A percentile compares a stretch with the other conserved stretches of the same genome.
Evolutionary conservation across 1,139 yeast genomes (phyloP).

Genomic region (Pneumocystis oryctolagi): DNA sequence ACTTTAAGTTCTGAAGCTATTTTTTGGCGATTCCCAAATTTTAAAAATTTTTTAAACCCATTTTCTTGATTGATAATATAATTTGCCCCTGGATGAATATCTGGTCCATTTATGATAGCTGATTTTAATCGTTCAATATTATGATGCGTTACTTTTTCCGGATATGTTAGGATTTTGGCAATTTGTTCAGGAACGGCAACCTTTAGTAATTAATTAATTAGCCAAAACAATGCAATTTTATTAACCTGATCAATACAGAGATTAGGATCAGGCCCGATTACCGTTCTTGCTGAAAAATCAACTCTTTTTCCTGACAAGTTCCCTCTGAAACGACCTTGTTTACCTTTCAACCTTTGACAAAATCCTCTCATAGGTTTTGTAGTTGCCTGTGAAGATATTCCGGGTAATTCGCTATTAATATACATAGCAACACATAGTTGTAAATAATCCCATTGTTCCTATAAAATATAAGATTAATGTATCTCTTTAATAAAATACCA

Average conservation of each 20-base stretch:
- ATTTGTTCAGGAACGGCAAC: conserved; percentile 97
- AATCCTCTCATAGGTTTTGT: conserved; percentile 84
- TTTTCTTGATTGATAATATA: conserved; percentile 73
- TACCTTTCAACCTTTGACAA: conserved; percentile 94
- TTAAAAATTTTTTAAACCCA: conserved; percentile 68
- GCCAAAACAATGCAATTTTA: background rate
- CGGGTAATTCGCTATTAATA: conserved; percentile 77
- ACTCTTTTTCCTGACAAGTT: conserved; percentile 96
- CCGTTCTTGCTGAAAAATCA: conserved; percentile 96
- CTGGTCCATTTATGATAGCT: conserved; percentile 72
- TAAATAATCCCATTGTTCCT: conserved; percentile 92
- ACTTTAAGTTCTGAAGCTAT: conserved; percentile 61
- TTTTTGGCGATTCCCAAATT: conserved; percentile 73
- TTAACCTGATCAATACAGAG: conserved; percentile 48
- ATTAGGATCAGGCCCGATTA: conserved; percentile 97
- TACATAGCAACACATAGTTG: conserved; percentile 95
- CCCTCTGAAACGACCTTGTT: conserved; percentile 97
- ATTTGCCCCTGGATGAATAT: conserved; percentile 90
- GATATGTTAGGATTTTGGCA: conserved; percentile 88
- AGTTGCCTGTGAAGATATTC: conserved; percentile 28
- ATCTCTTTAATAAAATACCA: conserved; percentile 26
- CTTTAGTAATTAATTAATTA: conserved; percentile 28
- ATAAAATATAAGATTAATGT: background rate
- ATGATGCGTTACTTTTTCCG: conserved; percentile 84
- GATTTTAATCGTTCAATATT: conserved; percentile 62